Conservation (phyloP, 768 basidiomycete genomes). For the Lactarius pseudohatsudake region DNA sequence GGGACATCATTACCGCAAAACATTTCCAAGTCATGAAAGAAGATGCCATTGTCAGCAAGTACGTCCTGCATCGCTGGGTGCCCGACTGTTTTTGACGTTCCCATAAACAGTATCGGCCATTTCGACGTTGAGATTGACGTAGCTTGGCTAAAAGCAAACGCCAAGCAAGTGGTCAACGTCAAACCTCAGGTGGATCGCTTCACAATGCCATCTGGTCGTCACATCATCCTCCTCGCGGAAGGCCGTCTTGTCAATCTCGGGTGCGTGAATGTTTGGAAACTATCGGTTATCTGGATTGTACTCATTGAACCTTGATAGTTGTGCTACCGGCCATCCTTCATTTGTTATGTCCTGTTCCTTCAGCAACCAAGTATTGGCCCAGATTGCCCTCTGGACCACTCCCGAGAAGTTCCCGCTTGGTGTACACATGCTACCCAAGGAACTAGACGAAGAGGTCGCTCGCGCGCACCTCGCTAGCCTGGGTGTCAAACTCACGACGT, state of each 20-base stretch:
- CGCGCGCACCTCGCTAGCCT: slow-evolving; percentile 90
- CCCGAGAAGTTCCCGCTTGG: slow-evolving; percentile 92
- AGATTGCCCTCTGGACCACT: slow-evolving; percentile 97
- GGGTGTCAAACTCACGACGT: slow-evolving; percentile 89
- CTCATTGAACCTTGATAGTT: slow-evolving; percentile 44
- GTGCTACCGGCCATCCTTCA: slow-evolving; percentile 97
- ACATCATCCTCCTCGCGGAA: slow-evolving; percentile 96
- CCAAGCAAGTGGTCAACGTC: slow-evolving; percentile 79
- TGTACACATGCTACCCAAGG: slow-evolving; percentile 98
- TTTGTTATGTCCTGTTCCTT: slow-evolving; percentile 99
- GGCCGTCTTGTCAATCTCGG: slow-evolving; percentile 99
- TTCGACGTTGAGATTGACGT: slow-evolving; percentile 94
- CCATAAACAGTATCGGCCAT: slow-evolving; percentile 66
- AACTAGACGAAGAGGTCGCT: slow-evolving; percentile 98
- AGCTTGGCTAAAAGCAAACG: slow-evolving; percentile 96
- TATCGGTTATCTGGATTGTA: not conserved
- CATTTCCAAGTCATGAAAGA: slow-evolving; percentile 96
- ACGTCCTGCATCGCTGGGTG: slow-evolving; percentile 35
- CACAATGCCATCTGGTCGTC: slow-evolving; percentile 89
- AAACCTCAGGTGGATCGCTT: slow-evolving; percentile 99
- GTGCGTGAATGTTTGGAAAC: slow-evolving; percentile 40
- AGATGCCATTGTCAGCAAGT: slow-evolving; percentile 99
- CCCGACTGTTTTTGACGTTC: slow-evolving; percentile 6
- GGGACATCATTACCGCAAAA: slow-evolving; percentile 91
- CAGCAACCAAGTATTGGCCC: slow-evolving; percentile 96